A percentile compares a stretch with the other conserved stretches of the same genome.
phyloP scores from a whole-genome alignment of 139 green algal species.

The Haematococcus sp. region DNA sequence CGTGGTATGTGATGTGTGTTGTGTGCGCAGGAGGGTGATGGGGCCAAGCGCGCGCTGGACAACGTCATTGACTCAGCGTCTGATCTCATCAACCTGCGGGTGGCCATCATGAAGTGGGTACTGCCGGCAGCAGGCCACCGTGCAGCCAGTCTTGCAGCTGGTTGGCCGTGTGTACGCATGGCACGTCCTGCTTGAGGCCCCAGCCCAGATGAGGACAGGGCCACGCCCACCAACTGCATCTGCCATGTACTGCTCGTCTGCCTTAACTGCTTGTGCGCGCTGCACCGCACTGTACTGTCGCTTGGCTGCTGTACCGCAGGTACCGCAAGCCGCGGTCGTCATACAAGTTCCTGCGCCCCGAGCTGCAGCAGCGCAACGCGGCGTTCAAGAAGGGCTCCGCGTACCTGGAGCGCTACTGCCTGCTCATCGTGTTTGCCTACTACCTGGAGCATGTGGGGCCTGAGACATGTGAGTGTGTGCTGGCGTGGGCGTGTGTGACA shows the following conservation, averaged over 20 bases:
- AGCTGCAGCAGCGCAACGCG: conserved; percentile 58
- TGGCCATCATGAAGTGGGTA: conserved; percentile 74
- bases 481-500: no score
- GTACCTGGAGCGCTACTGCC: conserved; percentile 92
- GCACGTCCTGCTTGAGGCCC: no score
- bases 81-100: conserved; percentile 82
- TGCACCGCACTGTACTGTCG: not conserved
- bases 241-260: no score
- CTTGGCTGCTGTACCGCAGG: conserved; percentile 10
- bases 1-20: no score
- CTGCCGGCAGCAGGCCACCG: no score
- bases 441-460: conserved; percentile 72
- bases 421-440: conserved; percentile 83
- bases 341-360: conserved; percentile 51
- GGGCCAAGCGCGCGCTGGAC: conserved; percentile 59
- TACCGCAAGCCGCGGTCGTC: conserved; percentile 65
- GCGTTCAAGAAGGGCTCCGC: conserved; percentile 78
- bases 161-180: no score
- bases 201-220: no score
- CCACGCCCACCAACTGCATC: no score
- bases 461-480: conserved; percentile 4
- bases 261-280: no score
- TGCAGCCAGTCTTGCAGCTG: no score
- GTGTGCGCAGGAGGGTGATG: conserved; percentile 36
- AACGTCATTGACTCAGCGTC: conserved; percentile 61